Percentiles rank a stretch among this genome's conserved stretches.
These are phyloP conservation scores for Sclerotinia sclerotiorum DNA, from an alignment of 2,329 filamentous ascomycete genomes.

Conservation along the genomic window DNA sequence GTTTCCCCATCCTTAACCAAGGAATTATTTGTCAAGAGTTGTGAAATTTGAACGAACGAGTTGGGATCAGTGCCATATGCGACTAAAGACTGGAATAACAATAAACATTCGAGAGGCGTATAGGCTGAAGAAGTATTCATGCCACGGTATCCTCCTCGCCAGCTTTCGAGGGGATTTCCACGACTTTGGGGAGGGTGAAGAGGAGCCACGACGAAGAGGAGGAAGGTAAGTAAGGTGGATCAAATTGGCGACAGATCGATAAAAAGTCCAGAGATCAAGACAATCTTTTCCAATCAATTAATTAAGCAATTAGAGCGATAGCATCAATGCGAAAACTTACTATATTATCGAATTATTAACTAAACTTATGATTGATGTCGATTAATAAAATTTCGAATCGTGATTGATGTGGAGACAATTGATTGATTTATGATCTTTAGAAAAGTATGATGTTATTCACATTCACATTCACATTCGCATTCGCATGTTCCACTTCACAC, in stretches of 20 bases:
- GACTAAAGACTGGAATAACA: constrained; percentile 79
- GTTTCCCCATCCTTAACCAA: constrained; percentile 67
- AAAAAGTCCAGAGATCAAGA: not conserved
- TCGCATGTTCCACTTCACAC: not conserved
- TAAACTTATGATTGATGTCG: not conserved
- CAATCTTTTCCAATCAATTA: constrained; percentile 11
- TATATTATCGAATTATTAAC: not conserved
- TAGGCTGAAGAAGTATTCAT: constrained; percentile 63
- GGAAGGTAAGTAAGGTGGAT: constrained; percentile 2
- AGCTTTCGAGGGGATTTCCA: constrained; percentile 55
- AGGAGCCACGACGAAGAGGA: constrained; percentile 50
- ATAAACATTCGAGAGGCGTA: constrained; percentile 81
- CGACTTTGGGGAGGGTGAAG: constrained; percentile 54
- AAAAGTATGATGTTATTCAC: constrained; percentile 17
- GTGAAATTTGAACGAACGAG: constrained; percentile 69
- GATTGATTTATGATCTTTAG: constrained; percentile 6
- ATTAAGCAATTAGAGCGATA: constrained; percentile 9
- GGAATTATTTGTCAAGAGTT: constrained; percentile 70
- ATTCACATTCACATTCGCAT: constrained; percentile 4
- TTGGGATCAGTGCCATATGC: constrained; percentile 64
- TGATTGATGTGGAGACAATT: not conserved
- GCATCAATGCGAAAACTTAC: constrained; percentile 5
- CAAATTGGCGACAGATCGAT: constrained; percentile 15
- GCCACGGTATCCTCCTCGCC: constrained; percentile 55
- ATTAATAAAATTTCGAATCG: not conserved